Base-by-base conservation (phyloP, 352 stramenopile genomes). In the Peronospora destructor region DNA sequence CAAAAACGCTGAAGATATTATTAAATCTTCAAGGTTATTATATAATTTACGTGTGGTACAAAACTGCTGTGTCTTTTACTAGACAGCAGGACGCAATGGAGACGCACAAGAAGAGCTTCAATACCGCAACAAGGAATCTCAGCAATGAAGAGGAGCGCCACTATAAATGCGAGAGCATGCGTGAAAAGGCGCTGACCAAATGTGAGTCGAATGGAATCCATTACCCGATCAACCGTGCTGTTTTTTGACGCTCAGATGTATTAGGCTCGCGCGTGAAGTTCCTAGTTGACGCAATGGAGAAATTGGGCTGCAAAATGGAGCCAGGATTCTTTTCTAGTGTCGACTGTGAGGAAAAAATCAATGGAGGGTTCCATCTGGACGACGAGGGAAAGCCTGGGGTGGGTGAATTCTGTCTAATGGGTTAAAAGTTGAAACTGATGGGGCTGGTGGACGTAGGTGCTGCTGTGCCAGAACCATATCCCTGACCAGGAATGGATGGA, bases 381-480 rank as follows among this genome's bases (percentile, higher is more conserved):
- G 76, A 92, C 28, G 59, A 83, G 8, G 70, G 65, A 48, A 76
- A 86, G 36, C 81, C 84, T 10, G 76, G 74, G 29, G 81, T 87
- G 29, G 9, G 64, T 67, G 30, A 30, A 50, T 9, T 12, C 2
- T 4, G 14, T 49, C 13, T 13, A 17, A 13, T 47, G 41, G 21
- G 17, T 25, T 34, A n/a, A n/a, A 13, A 23, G 34, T 6, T 39
- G 17, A 17, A 33, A 11, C 21, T 47, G 45, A 50, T 16, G 29
- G n/a, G 19, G 23, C 16, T n/a, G 28, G 5, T 51, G 36, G 13
- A 8, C 45, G 45, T 32, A 86, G 66, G 68, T 94, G 34, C 71
- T 95, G 51, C 66, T 96, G 49, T 96, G 86, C 50, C 83, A 94
- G 60, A 94, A 96, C 58, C 87, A 94, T 61, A 94, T 96, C 53